Base-by-base conservation (phyloP, 345 rosid genomes). In the Dipteronia dyeriana region DNA sequence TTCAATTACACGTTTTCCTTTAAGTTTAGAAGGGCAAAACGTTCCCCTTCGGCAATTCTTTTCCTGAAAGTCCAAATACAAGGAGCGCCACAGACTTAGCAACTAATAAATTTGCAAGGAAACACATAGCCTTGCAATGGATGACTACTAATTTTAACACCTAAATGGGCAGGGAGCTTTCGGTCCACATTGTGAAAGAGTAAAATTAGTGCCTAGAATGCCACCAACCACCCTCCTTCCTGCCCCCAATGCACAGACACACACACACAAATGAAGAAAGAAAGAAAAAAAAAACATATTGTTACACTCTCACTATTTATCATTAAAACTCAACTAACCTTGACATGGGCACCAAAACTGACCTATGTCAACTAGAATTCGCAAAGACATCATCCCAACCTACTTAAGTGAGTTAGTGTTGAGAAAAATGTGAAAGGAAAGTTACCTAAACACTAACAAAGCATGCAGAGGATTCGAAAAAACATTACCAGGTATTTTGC, bases 1-100 rank as follows among this genome's bases (percentile, higher is more conserved):
- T 81, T 95, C 98, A 76, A 95, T 87, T 43, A 75, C 97, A 73
- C 94, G 95, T 80, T 90, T 93, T 80, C 99, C 98, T 87, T 91
- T 90, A 62, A 95, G 90, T 82, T 91, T 95, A 61, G 93, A 87
- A 9, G 90, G 89, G 82, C 85, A 88, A 82, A 95, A 93, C 82
- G 85, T 88, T 76, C 99, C 99, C 82, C 84, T 93, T 84, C 96
- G 88, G 78, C 95, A 86, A 84, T 95, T 93, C 79, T 88, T 95
- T 81, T 90, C 99, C 97, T 93, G 87, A 69, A 76, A 71, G 60
- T 53, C 20, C 61, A 79, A 74, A 69, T 13, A 39, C 73, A 9
- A 72, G 19, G 19, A 75, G 13, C 26, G 54, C 57, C 26, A 57
- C 41, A 66, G 45, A 63, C 65, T 67, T 62, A 20, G 13, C 63